These are phyloP conservation scores for Trichocomaceae sp. DNA, from an alignment of 2,329 filamentous ascomycete species.

Conservation along the genomic window DNA sequence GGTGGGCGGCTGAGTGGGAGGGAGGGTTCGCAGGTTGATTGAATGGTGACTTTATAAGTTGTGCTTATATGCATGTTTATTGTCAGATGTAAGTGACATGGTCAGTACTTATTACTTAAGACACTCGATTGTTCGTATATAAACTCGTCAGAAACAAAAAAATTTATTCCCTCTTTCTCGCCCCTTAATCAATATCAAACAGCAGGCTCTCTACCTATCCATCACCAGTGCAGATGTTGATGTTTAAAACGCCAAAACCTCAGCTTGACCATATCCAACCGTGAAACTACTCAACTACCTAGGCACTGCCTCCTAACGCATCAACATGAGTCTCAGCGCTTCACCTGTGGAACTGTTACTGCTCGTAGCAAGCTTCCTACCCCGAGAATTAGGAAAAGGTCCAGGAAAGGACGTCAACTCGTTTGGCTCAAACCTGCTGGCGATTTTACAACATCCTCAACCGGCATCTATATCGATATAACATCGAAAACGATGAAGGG, in stretches of 20 bases:
- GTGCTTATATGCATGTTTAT: not conserved
- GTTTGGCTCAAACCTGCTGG: not conserved
- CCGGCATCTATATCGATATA: not conserved
- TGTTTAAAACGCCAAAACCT: too few species aligned
- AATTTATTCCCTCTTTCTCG: too few species aligned
- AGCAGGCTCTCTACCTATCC: too few species aligned
- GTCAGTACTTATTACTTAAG: too few species aligned
- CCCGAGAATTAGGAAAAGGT: not conserved
- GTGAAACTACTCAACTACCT: too few species aligned
- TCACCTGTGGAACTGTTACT: not conserved
- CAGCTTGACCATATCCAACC: too few species aligned
- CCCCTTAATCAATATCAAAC: too few species aligned
- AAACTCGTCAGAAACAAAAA: too few species aligned
- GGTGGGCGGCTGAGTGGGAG: constrained; percentile 12
- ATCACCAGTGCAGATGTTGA: too few species aligned
- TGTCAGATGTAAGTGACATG: not conserved
- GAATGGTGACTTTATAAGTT: not conserved
- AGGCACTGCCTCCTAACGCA: too few species aligned
- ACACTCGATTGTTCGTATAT: too few species aligned
- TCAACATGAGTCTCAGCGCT: constrained; percentile 14
- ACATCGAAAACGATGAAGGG: not conserved
- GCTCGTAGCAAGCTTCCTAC: not conserved
- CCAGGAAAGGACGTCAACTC: not conserved
- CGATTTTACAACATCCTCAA: not conserved
- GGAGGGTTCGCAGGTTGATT: constrained; percentile 14